Evolutionary conservation across 2,329 filamentous ascomycete species (phyloP).

Genomic region (Cytospora mali): DNA sequence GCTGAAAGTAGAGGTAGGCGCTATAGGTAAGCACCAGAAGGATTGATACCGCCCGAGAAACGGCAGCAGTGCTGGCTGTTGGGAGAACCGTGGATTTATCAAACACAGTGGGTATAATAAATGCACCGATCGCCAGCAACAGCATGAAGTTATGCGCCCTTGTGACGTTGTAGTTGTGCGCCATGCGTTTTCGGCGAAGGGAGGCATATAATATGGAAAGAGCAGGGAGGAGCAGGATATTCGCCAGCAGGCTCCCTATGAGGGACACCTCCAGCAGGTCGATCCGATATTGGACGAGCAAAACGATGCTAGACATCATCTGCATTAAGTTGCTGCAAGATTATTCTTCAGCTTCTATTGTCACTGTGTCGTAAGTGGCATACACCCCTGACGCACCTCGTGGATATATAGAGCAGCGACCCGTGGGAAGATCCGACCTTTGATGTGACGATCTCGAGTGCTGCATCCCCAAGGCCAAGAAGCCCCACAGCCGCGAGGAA

Average conservation of each 20-base stretch:
- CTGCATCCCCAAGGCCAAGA: background rate
- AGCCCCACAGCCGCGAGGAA: constrained; percentile 7
- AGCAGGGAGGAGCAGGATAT: constrained; percentile 9
- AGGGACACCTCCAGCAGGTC: background rate
- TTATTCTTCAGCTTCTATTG: too few species aligned
- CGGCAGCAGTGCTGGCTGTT: background rate
- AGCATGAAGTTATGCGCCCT: background rate
- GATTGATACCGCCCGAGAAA: background rate
- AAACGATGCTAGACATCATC: background rate
- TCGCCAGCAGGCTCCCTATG: constrained; percentile 7
- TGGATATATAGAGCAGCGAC: background rate
- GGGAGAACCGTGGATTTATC: background rate
- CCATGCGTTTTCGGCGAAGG: background rate
- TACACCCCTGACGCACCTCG: background rate
- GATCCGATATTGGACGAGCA: background rate
- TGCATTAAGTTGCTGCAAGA: constrained; percentile 6
- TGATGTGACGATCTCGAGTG: background rate
- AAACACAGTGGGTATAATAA: background rate
- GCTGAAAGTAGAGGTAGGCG: constrained; percentile 4
- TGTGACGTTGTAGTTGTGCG: background rate
- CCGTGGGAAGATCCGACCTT: background rate
- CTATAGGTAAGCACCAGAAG: background rate
- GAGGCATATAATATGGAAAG: constrained; percentile 2
- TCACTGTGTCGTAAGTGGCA: background rate
- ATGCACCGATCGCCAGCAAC: background rate